These are phyloP conservation scores for Solanum chmielewskii DNA, from an alignment of 257 asterid species.

Conservation along the genomic window DNA sequence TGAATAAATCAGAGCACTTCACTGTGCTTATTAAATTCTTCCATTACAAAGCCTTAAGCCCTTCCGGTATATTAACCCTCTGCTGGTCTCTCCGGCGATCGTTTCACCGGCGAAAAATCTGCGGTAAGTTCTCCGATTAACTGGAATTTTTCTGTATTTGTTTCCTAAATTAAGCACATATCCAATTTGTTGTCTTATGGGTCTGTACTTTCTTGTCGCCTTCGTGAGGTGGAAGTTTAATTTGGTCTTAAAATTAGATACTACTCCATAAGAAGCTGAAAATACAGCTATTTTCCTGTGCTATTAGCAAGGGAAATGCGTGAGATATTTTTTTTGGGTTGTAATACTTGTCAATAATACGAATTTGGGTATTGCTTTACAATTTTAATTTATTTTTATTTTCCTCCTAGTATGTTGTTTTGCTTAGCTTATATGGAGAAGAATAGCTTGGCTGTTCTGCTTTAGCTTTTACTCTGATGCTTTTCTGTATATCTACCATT, in stretches of 20 bases:
- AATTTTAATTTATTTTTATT: no score
- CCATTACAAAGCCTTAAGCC: neutral
- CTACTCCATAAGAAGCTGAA: neutral
- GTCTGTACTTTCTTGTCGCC: neutral
- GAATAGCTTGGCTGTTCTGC: neutral
- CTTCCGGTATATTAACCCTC: neutral
- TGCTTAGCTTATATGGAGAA: neutral
- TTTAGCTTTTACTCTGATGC: neutral
- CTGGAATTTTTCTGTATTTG: neutral
- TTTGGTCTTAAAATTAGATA: neutral
- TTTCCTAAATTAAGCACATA: neutral
- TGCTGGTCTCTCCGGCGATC: neutral
- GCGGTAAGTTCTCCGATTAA: neutral
- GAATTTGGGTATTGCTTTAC: neutral
- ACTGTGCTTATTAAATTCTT: neutral
- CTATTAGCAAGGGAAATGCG: neutral
- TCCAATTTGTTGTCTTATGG: neutral
- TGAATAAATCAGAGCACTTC: neutral
- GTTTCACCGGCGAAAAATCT: neutral
- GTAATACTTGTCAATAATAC: neutral
- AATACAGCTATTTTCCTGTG: neutral
- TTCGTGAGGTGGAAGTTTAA: neutral
- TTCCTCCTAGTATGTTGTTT: neutral
- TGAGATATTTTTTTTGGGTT: neutral
- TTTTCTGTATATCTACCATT: neutral